Conservation (phyloP, 768 basidiomycete species). For the Cystofilobasidium macerans region DNA sequence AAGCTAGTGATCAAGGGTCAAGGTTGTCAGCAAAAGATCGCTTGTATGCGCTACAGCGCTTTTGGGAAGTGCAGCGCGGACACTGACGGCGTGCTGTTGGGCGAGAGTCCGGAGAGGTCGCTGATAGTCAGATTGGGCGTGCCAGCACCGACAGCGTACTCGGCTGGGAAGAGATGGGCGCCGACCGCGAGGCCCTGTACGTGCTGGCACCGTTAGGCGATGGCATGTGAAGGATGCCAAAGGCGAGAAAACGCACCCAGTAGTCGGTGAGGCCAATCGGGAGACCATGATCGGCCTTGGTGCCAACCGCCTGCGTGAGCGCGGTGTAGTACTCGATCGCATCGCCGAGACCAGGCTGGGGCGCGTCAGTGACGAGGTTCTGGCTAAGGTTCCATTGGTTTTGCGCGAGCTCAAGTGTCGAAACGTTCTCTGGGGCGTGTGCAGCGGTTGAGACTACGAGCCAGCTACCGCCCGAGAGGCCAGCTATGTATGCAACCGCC, state of each 20-base stretch:
- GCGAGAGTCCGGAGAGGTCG: constrained; percentile 28
- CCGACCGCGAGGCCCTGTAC: constrained; percentile 5
- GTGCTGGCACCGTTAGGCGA: no score
- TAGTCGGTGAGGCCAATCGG: constrained; percentile 34
- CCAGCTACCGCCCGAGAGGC: background rate
- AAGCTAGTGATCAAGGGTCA: background rate
- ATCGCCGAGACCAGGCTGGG: constrained; percentile 29
- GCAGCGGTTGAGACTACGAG: background rate
- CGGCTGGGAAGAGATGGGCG: constrained; percentile 30
- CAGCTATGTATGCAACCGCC: constrained; percentile 3
- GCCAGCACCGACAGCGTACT: constrained; percentile 30
- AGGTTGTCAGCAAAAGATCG: background rate
- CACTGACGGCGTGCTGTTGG: constrained; percentile 26
- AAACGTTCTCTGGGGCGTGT: background rate
- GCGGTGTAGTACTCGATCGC: constrained; percentile 32
- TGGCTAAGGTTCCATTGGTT: background rate
- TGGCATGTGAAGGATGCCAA: no score
- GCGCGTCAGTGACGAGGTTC: constrained; percentile 36
- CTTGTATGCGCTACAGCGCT: no score
- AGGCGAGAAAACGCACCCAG: constrained; percentile 28
- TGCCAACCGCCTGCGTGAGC: constrained; percentile 32
- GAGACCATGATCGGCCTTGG: constrained; percentile 33
- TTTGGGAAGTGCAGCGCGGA: no score
- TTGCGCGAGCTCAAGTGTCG: background rate
- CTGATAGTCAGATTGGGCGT: constrained; percentile 30